Conservation (phyloP, 805 yeast species). For the Saccharomycopsis sp. region DNA sequence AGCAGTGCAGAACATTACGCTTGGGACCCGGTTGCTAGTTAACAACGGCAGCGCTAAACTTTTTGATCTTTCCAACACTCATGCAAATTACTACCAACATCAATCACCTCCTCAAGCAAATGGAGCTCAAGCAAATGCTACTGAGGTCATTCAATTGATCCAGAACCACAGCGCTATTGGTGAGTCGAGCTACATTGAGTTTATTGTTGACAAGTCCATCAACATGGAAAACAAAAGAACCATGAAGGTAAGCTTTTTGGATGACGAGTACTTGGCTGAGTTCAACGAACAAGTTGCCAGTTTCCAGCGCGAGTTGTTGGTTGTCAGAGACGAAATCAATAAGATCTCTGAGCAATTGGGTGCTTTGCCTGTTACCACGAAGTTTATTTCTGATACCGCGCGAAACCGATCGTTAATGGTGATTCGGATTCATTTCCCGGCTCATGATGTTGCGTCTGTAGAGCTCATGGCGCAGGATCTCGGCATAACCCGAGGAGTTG, state of each 20-base stretch:
- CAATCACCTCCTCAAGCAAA: slow-evolving; percentile 22
- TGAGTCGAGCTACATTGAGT: neutral
- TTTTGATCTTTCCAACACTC: slow-evolving; percentile 13
- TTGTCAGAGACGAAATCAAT: slow-evolving; percentile 38
- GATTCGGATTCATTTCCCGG: slow-evolving; percentile 63
- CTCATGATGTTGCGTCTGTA: slow-evolving; percentile 53
- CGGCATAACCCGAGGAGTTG: slow-evolving; percentile 52
- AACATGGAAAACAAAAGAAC: neutral
- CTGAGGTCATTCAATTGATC: slow-evolving; percentile 31
- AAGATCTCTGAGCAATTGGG: slow-evolving; percentile 50
- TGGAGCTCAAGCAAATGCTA: slow-evolving; percentile 28
- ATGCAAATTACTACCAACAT: slow-evolving; percentile 3
- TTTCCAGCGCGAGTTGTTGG: slow-evolving; percentile 37
- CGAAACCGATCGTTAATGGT: neutral
- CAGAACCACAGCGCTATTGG: slow-evolving; percentile 34
- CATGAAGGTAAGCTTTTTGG: slow-evolving; percentile 32
- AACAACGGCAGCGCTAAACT: slow-evolving; percentile 27
- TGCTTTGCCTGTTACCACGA: slow-evolving; percentile 48
- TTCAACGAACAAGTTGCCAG: slow-evolving; percentile 33
- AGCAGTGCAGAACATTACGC: slow-evolving; percentile 52
- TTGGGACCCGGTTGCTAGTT: slow-evolving; percentile 37
- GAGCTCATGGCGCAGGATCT: slow-evolving; percentile 51
- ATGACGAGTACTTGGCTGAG: slow-evolving; percentile 37
- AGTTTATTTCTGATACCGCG: slow-evolving; percentile 31
- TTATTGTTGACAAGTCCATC: neutral